Evolutionary conservation across 257 asterid genomes (phyloP).

Genomic region (Solanum medicagineum): DNA sequence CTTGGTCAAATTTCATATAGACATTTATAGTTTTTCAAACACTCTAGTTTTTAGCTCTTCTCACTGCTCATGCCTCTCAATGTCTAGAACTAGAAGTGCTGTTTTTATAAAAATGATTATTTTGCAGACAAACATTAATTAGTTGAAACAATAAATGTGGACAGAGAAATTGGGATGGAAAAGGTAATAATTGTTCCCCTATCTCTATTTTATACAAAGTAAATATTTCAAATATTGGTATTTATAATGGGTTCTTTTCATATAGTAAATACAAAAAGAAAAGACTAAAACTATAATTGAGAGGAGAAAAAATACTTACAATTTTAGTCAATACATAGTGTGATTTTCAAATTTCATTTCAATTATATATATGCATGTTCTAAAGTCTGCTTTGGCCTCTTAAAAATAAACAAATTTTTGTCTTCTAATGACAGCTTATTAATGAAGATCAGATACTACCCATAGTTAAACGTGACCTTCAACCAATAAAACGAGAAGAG

Average conservation of each 20-base stretch:
- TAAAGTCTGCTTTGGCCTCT: background rate
- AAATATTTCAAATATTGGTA: background rate
- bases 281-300: background rate
- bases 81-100: background rate
- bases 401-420: background rate
- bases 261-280: too few species aligned
- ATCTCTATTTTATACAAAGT: background rate
- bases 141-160: too few species aligned
- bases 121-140: background rate
- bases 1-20: background rate
- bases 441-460: background rate
- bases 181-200: background rate
- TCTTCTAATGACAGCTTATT: background rate
- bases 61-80: background rate
- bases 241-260: too few species aligned
- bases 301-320: background rate
- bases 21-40: background rate
- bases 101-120: too few species aligned
- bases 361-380: background rate
- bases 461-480: background rate
- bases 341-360: background rate
- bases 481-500: background rate
- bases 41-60: background rate
- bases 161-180: background rate
- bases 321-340: background rate